Evolutionary conservation across 371 early-diverging fungal genomes (phyloP), one percentile per base, ranked within the genome.

Genomic region (Pancytospora philotis): DNA sequence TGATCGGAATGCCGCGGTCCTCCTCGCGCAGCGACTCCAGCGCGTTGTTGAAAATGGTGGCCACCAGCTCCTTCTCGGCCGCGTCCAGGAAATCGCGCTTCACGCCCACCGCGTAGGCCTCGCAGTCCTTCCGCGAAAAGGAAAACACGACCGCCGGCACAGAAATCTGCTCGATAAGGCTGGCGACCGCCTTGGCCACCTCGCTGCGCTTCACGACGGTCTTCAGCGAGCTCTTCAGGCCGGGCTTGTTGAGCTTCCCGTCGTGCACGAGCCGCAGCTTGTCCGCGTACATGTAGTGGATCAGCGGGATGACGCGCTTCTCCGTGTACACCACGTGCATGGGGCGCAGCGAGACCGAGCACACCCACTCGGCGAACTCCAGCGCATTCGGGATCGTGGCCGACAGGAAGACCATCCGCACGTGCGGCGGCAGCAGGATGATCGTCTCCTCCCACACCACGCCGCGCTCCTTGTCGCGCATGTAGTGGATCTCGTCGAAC

Each of bases 401-500:
- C 25, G 95, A 94, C 52, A 99, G 84, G 76, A 99, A 97, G 6
- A 96, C 93, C 80, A 87, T 90, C 66, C 88, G 86, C 2, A 75
- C 74, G 53, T 78, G 72, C 68, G 88, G 87, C 30, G 95, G 95
- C 50, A 96, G 78, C 71, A 99, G 79, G 79, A 97, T 95, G 53
- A 97, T 87, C 0, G 95, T 92, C 82, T 99, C 99, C 80, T 99
- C 99, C 99, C 99, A 99, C 0, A 98, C 96, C 13, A 98, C 98
- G 76, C 99, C 99, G 74, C 98, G 89, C 56, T 83, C 83, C 62
- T 76, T 73, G 67, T 83, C 83, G 75, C 93, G 83, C 97, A 99
- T 94, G 78, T 99, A 99, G 81, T 97, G 99, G 62, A 99, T 89
- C 84, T 99, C 98, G 79, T 99, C 99, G 83, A 91, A 99, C 31